These are phyloP conservation scores for Sarocladiaceae sp. DNA, from an alignment of 2,329 filamentous ascomycete genomes.

Conservation along the genomic window DNA sequence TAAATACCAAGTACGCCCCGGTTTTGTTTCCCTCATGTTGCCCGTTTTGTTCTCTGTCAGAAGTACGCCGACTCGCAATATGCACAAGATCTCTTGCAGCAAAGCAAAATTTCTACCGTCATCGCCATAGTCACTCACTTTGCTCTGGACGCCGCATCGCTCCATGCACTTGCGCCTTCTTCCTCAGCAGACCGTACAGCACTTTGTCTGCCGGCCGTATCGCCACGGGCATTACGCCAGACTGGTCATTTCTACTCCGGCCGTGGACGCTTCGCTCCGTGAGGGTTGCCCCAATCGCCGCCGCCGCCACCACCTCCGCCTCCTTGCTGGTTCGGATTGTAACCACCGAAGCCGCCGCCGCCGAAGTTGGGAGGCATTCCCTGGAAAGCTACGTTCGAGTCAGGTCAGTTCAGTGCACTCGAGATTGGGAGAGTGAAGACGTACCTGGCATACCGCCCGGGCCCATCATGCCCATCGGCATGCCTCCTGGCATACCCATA, in stretches of 20 bases:
- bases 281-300: constrained; percentile 72
- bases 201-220: background rate
- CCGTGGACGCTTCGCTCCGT: constrained; percentile 73
- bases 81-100: too few relatives aligned
- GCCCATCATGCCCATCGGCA: constrained; percentile 53
- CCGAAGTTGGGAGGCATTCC: constrained; percentile 69
- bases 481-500: constrained; percentile 56
- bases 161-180: too few relatives aligned
- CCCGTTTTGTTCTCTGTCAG: background rate
- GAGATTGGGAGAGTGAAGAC: background rate
- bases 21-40: background rate
- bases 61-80: background rate
- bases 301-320: constrained; percentile 31
- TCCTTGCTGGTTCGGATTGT: constrained; percentile 52
- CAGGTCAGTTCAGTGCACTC: constrained; percentile 17
- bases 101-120: too few relatives aligned
- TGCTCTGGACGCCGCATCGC: too few relatives aligned
- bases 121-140: too few relatives aligned
- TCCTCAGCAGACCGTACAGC: background rate
- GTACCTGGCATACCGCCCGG: constrained; percentile 35
- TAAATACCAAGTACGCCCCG: background rate
- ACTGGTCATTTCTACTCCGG: constrained; percentile 52
- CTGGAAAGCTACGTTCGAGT: constrained; percentile 51
- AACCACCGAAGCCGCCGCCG: constrained; percentile 58
- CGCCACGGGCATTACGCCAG: background rate